Percentiles rank a stretch among this genome's conserved stretches.
phyloP scores from a whole-genome alignment of 108 stramenopile genomes.

The Cylindrotheca closterium region DNA sequence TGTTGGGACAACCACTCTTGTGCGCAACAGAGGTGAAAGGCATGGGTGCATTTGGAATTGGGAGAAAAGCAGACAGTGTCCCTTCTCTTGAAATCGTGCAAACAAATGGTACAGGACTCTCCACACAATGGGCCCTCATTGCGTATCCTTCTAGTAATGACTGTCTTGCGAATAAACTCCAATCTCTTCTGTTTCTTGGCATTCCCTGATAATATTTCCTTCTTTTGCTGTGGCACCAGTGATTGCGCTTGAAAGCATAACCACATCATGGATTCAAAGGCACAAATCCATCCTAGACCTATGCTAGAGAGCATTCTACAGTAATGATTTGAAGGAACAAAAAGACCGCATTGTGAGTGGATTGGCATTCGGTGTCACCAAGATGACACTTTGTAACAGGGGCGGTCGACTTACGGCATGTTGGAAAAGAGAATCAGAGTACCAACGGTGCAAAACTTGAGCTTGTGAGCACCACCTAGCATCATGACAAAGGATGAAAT shows the following conservation, averaged over 20 bases:
- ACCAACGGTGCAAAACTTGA: background rate
- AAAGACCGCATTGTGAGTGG: background rate
- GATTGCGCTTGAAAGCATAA: background rate
- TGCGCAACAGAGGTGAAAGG: constrained; percentile 28
- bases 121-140: background rate
- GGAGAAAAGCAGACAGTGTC: constrained; percentile 29
- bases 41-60: constrained; percentile 26
- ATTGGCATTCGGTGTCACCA: background rate
- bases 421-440: background rate
- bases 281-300: background rate
- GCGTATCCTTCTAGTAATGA: background rate
- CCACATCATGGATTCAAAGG: background rate
- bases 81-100: constrained; percentile 20
- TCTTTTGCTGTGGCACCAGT: background rate
- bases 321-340: background rate
- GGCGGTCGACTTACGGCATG: background rate
- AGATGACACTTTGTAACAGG: background rate
- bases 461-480: background rate
- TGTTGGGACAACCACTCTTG: constrained; percentile 24
- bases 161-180: background rate
- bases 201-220: background rate
- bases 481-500: background rate
- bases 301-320: background rate
- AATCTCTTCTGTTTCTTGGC: background rate
- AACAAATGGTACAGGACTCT: constrained; percentile 24